Base-by-base conservation (phyloP, 768 basidiomycete species). In the Filobasidium floriforme region DNA sequence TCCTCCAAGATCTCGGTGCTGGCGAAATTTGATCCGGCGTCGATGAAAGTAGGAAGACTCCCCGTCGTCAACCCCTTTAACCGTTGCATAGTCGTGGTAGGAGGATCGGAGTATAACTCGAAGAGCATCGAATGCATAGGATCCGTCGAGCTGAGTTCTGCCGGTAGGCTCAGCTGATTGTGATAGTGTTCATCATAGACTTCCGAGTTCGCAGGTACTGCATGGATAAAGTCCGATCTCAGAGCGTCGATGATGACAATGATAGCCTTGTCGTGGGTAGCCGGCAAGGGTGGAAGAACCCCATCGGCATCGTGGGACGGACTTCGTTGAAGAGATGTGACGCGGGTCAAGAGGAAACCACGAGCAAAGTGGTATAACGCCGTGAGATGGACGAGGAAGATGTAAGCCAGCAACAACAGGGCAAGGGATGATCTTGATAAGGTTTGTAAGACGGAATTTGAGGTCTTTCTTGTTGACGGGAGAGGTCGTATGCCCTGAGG, bases 1-100 rank as follows among this genome's bases (percentile, higher is more conserved):
- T 98, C 96, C 79, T 99, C 96, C 7, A 82, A 82, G 46, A 96
- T 89, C 0, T 86, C 85, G 1, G 88, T 87, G 0, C 86, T 92
- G 14, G 89, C 92, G 79, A 98, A 96, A 74, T 90, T 97, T 49
- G 85, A 86, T 7, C 92, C 91, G n/a, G 89, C 83, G 73, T 98
- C 94, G 46, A 97, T 85, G 74, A 99, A 97, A 0, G 94, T 98
- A 0, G 94, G 93, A 10, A 99, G 80, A 0, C 92, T 92, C 10
- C 94, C 96, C 0, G 96, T 97, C 0, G 92, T 96, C 49, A 99
- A 80, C 0, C 87, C 96, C 73, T 99, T 99, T 71, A 99, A 87
- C 1, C 96, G 85, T 76, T 98, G 96, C 44, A 98, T 83, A 0
- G 94, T 98, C 0, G 91, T 86, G 0, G 96, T 99, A 0, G 96